A percentile compares a stretch with the other conserved stretches of the same genome.
These are phyloP conservation scores for Aquilaria sinensis DNA, from an alignment of 345 rosid genomes.

Conservation along the genomic window DNA sequence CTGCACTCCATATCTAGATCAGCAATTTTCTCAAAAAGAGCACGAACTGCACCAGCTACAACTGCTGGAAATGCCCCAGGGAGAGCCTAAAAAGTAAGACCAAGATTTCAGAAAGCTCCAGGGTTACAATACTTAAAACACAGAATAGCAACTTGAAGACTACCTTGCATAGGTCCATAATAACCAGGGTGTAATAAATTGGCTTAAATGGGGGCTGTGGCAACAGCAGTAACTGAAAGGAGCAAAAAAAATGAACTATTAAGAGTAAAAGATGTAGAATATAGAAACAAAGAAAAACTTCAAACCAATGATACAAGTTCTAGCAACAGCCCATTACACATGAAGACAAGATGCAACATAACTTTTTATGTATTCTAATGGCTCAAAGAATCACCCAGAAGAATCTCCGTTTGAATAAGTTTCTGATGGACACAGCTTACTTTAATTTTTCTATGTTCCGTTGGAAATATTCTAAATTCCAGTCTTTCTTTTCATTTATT, in stretches of 20 bases:
- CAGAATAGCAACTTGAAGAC: constrained; percentile 12
- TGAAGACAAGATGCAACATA: too few species aligned
- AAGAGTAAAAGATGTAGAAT: too few species aligned
- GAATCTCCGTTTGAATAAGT: too few species aligned
- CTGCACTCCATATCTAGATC: constrained; percentile 97
- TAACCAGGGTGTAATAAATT: constrained; percentile 82
- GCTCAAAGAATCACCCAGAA: too few species aligned
- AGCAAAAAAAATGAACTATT: neutral
- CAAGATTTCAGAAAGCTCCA: constrained; percentile 22
- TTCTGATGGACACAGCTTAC: too few species aligned
- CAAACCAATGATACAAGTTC: too few species aligned
- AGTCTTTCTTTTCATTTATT: too few species aligned
- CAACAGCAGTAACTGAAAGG: constrained; percentile 77
- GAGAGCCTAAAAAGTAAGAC: constrained; percentile 67
- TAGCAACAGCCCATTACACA: too few species aligned
- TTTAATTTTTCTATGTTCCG: too few species aligned
- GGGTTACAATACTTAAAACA: constrained; percentile 6
- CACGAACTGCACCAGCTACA: constrained; percentile 97
- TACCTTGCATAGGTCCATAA: constrained; percentile 99
- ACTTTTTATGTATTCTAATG: too few species aligned
- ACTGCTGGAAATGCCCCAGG: constrained; percentile 99
- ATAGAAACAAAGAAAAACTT: neutral
- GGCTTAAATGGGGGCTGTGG: constrained; percentile 97
- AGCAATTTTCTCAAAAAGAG: constrained; percentile 88
- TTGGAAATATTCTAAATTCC: too few species aligned